phyloP scores from a whole-genome alignment of 163 green algal genomes.

The Trebouxiophyceae sp. region DNA sequence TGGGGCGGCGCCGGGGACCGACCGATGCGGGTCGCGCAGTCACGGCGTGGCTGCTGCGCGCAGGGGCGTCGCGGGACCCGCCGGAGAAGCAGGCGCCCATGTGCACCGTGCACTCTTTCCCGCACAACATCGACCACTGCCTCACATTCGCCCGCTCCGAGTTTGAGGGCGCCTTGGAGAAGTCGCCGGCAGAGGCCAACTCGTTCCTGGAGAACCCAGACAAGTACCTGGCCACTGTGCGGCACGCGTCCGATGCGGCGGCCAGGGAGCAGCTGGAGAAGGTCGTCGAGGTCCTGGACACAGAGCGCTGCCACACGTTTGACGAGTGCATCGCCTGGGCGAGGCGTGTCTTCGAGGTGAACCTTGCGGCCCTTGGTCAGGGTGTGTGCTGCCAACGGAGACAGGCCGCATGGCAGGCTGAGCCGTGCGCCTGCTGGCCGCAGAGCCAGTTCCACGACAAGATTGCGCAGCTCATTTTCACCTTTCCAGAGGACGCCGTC shows the following conservation, averaged over 20 bases:
- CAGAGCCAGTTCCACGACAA: conserved; percentile 88
- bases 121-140: conserved; percentile 99
- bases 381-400: not conserved
- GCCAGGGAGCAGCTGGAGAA: conserved; percentile 78
- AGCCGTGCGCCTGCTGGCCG: not conserved
- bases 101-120: conserved; percentile 99
- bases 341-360: conserved; percentile 65
- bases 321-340: conserved; percentile 86
- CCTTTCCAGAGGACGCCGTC: conserved; percentile 91
- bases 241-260: conserved; percentile 45
- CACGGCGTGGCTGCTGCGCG: too few relatives aligned
- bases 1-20: too few relatives aligned
- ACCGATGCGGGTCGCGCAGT: too few relatives aligned
- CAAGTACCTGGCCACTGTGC: conserved; percentile 52
- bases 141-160: conserved; percentile 84
- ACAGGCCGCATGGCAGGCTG: not conserved
- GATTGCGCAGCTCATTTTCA: conserved; percentile 91
- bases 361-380: not conserved
- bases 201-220: conserved; percentile 76
- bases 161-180: conserved; percentile 95
- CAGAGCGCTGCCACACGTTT: conserved; percentile 58
- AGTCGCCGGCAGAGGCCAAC: conserved; percentile 84
- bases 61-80: conserved; percentile 87
- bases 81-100: conserved; percentile 98
- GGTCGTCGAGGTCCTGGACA: conserved; percentile 77